phyloP scores from a whole-genome alignment of 768 basidiomycete genomes.

The Lactifluus subvellereus region DNA sequence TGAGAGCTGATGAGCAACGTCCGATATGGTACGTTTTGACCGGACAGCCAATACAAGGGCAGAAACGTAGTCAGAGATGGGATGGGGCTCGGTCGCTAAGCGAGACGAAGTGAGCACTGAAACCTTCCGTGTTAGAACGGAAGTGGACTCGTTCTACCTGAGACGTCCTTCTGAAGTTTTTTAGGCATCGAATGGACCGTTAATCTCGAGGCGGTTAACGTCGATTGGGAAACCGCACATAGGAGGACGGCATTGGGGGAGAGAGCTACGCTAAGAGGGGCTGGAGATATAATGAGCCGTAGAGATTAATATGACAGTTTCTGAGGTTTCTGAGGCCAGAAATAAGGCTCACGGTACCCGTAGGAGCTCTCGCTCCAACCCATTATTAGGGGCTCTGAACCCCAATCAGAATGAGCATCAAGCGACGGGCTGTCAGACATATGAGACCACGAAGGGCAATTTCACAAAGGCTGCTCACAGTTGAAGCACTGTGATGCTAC shows the following conservation, averaged over 20 bases:
- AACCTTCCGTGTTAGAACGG: not conserved
- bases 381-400: slow-evolving; percentile 13
- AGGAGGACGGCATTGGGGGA: slow-evolving; percentile 59
- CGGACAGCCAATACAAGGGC: slow-evolving; percentile 40
- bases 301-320: not conserved
- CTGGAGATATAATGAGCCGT: slow-evolving; percentile 33
- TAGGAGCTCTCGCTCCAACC: slow-evolving; percentile 17
- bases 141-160: slow-evolving; percentile 23
- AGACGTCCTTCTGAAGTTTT: not conserved
- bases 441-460: not conserved
- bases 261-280: slow-evolving; percentile 47
- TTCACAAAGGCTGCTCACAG: slow-evolving; percentile 4
- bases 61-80: slow-evolving; percentile 18
- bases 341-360: slow-evolving; percentile 9
- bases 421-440: slow-evolving; percentile 4
- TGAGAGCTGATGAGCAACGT: slow-evolving; percentile 54
- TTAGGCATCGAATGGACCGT: slow-evolving; percentile 19
- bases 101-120: not conserved
- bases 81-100: slow-evolving; percentile 16
- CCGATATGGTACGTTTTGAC: slow-evolving; percentile 48
- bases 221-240: slow-evolving; percentile 40
- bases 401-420: slow-evolving; percentile 16
- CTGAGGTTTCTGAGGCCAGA: not conserved
- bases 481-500: slow-evolving; percentile 8
- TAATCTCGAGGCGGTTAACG: slow-evolving; percentile 13